Base-by-base conservation (phyloP, 2,329 filamentous ascomycete genomes). In the Keithomyces neogunnii region DNA sequence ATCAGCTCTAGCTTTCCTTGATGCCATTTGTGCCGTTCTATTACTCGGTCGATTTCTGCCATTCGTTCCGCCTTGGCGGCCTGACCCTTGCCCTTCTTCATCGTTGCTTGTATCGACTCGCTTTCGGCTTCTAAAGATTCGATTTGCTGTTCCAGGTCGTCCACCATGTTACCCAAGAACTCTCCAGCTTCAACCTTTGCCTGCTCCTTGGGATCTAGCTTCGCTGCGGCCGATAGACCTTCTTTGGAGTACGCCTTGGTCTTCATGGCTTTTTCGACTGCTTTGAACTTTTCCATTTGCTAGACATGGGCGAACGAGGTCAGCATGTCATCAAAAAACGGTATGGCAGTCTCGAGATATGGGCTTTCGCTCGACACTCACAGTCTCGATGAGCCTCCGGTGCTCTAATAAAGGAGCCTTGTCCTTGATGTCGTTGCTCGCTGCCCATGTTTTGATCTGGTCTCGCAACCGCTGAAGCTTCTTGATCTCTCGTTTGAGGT, bases 201-300 rank as follows among this genome's bases (percentile, higher is more conserved):
- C 69, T 95, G 89, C 69, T 97, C 93, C 67, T 91, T 95, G n/a
- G 93, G 93, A 72, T 99, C 93, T 57, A 97, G 80, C 70, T 95
- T 95, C 48, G 89, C 85, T 30, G 90, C 89, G 49, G 92, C 88
- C 57, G 89, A 93, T 58, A 99, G 74, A 44, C 93, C 93, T 72
- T 97, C 93, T 76, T 99, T 97, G 56, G 93, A 97, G 73, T 96
- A 99, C 55, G 93, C 93, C 71, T 99, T 99, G 52, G 93, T 99
- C 78, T 99, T 99, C 93, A 99, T 97, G 64, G 96, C 93, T 77
- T 99, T 99, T 72, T 99, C 93, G 49, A 99, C 93, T n/a, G 91
- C 92, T 75, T 99, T 99, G 81, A 99, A 99, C 64, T 89, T 90
- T 73, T 99, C 93, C 93, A 99, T 99, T 88, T 92, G 86, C 89